Evolutionary conservation across 176 grass and related monocot genomes (phyloP), one percentile per base, ranked within the genome.

Genomic region (Zoysia japonica): DNA sequence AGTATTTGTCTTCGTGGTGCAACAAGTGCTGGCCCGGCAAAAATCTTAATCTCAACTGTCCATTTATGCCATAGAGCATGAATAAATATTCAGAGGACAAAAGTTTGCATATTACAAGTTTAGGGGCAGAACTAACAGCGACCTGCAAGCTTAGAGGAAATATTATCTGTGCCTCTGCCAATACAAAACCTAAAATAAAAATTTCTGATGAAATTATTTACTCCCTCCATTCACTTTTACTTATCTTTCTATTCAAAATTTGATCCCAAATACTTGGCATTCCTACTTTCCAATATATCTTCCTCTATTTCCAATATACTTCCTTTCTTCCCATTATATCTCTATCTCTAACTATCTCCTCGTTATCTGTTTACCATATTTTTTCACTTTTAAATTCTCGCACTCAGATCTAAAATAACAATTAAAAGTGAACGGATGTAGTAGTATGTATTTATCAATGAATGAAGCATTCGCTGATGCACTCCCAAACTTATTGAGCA

Each of bases 11-110:
- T 67, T 14, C 61, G 37, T n/a, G 20, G 17, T 60, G 44, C 17
- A 72, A 48, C 51, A 61, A 82, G 61, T 20, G 38, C 68, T 83
- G 68, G 52, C 57, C 57, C 73, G 64, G 55, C 67, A 61, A 71
- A 88, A 59, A 79, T 74, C 68, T 54, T 57, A 89, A 85, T 78
- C 71, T 82, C 61, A 14, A 64, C 28, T 70, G 77, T 78, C 79
- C 73, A 71, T 64, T 65, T 68, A 65, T 65, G 28, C 53, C 52
- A 56, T 56, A 61, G 12, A 17, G n/a, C 51, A 71, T 14, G 54
- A 61, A 12, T 2, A 9, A 36, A 38, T 61, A 61, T 1, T 63
- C 45, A 45, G 16, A 67, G n/a, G 42, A 85, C 13, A 79, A 19
- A 79, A 67, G 7, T 73, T 65, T 72, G 56, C 19, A 70, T n/a